A percentile compares a stretch with the other conserved stretches of the same genome.
Conservation (phyloP, 2,329 filamentous ascomycete genomes). For the Coniella lustricola region DNA sequence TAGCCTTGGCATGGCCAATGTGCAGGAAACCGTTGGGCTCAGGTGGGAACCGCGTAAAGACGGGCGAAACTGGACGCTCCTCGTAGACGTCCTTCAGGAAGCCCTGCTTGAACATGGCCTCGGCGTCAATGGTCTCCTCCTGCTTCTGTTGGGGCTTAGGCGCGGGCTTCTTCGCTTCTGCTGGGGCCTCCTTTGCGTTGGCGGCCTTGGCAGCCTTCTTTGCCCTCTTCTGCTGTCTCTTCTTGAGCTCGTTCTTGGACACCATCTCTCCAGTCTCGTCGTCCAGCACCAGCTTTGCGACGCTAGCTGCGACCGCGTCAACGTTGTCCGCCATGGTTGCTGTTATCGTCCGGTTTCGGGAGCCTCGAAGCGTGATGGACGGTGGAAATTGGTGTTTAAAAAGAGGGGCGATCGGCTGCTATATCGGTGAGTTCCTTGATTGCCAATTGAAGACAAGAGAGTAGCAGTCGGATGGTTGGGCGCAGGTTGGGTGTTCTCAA, state of each 20-base stretch:
- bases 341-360: background rate
- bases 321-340: conserved; percentile 28
- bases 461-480: background rate
- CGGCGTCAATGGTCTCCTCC: conserved; percentile 37
- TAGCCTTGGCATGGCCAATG: conserved; percentile 91
- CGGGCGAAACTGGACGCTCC: conserved; percentile 53
- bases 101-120: conserved; percentile 73
- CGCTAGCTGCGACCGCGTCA: conserved; percentile 21
- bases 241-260: conserved; percentile 34
- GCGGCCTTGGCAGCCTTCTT: conserved; percentile 21
- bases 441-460: background rate
- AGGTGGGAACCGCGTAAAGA: conserved; percentile 70
- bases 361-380: background rate
- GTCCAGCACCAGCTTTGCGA: conserved; percentile 33
- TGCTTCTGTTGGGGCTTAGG: conserved; percentile 40
- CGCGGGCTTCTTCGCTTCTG: conserved; percentile 23
- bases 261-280: conserved; percentile 36
- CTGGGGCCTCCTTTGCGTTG: conserved; percentile 12
- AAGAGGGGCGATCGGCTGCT: background rate
- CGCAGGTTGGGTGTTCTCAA: background rate
- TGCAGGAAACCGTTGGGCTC: conserved; percentile 93
- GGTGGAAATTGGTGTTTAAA: background rate
- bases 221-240: conserved; percentile 29
- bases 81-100: conserved; percentile 69
- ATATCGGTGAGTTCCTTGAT: background rate